phyloP scores from a whole-genome alignment of 495 filamentous ascomycete genomes.

The Trichocladium uniseriatum region DNA sequence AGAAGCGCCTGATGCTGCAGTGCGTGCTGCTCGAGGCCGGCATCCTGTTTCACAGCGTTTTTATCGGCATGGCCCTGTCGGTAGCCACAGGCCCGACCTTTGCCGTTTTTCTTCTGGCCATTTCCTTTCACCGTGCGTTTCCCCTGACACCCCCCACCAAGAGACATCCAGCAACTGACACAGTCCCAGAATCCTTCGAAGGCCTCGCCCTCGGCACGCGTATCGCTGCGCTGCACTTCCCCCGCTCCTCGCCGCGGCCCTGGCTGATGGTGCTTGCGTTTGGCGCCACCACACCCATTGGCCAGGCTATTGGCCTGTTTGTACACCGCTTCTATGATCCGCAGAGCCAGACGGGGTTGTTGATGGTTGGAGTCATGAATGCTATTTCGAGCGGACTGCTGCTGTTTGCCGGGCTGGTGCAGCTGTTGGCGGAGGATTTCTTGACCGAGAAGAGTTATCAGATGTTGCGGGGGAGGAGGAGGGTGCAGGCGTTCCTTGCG shows the following conservation, averaged over 20 bases:
- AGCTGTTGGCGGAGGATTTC: slow-evolving; percentile 90
- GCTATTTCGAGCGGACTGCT: slow-evolving; percentile 79
- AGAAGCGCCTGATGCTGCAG: slow-evolving; percentile 60
- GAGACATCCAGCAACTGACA: not conserved
- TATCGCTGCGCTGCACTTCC: slow-evolving; percentile 57
- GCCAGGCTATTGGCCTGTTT: slow-evolving; percentile 77
- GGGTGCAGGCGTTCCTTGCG: slow-evolving; percentile 65
- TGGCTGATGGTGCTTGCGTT: slow-evolving; percentile 97
- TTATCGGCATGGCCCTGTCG: slow-evolving; percentile 85
- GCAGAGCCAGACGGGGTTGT: slow-evolving; percentile 64
- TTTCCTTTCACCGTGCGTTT: slow-evolving; percentile 57
- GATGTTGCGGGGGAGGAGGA: slow-evolving; percentile 56
- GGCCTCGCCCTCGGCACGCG: slow-evolving; percentile 65
- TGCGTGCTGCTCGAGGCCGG: slow-evolving; percentile 74
- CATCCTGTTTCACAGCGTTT: slow-evolving; percentile 79
- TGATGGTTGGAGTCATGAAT: slow-evolving; percentile 91
- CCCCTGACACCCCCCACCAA: not conserved
- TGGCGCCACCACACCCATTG: slow-evolving; percentile 81
- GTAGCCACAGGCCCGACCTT: slow-evolving; percentile 72
- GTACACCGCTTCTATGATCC: slow-evolving; percentile 83
- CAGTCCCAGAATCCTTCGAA: slow-evolving; percentile 48
- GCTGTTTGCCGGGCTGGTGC: slow-evolving; percentile 84
- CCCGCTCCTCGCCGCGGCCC: slow-evolving; percentile 49
- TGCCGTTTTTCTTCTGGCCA: slow-evolving; percentile 69
- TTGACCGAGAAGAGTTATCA: slow-evolving; percentile 79